Evolutionary conservation across 768 basidiomycete genomes (phyloP), one percentile per base, ranked within the genome.

Genomic region (Lactarius quietus): DNA sequence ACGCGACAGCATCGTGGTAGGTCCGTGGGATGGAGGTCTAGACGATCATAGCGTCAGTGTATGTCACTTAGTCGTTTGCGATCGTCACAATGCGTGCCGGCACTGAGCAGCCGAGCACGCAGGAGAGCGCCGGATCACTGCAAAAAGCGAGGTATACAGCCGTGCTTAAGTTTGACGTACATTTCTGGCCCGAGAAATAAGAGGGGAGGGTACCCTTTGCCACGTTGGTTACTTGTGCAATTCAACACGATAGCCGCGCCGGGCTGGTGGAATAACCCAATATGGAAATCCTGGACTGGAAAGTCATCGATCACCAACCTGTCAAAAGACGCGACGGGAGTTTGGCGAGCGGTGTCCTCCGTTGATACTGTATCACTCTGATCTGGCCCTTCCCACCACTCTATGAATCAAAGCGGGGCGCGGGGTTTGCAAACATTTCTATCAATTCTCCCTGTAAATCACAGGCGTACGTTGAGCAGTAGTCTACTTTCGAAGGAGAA

Each of bases 1-100:
- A 70, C 69, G 70, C 54, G 73, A 72, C 66, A 79, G 68, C 78
- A 77, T 78, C 65, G 66, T 59, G 56, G 63, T 53, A 39, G 39
- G 20, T 59, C 41, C 52, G 60, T 58, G 51, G 28, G 12, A 38
- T 23, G 18, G 33, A 36, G 60, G 61, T 62, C 61, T 60, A 51
- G 59, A 66, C 8, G 31, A 20, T 45, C 1, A 18, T 15, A 31
- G 59, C 56, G 57, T 61, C 63, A 68, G 54, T 28, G 35, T 26
- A 18, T 52, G 59, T 65, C 56, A 67, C 28, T 59, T 61, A 58
- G 59, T 45, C 43, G 66, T 56, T 64, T 52, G 53, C n/a, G 62
- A 48, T 65, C 54, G 54, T 33, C 33, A 33, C 33, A 8, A 33
- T 61, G 65, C 48, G 59, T 36, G 48, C 29, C 57, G n/a, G 63